Base-by-base conservation (phyloP, 768 basidiomycete genomes). In the Thelephora aurantiotincta region DNA sequence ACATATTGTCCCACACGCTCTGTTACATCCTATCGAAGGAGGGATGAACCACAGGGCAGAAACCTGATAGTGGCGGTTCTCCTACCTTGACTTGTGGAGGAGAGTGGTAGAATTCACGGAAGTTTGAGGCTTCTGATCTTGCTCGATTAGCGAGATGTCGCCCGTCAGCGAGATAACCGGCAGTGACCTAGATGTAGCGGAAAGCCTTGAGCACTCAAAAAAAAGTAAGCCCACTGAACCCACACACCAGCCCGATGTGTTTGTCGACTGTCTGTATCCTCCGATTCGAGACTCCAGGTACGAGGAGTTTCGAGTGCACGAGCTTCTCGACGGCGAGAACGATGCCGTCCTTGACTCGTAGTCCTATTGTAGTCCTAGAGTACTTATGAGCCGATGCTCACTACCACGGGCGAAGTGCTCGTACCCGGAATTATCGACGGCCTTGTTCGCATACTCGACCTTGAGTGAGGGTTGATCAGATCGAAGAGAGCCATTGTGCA, bases 361-460 rank as follows among this genome's bases (percentile, higher is more conserved):
- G 71, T 33, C 93, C 96, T 55, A 99, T 93, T n/a, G 84, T 91
- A 49, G 96, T 97, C 41, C 93, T 97, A 54, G 36, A 51, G 35
- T 30, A 47, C 34, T 43, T 20, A 18, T 13, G 46, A 46, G 19
- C 23, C 35, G n/a, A 34, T 23, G 38, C 6, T 0, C 13, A 34
- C 30, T 5, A 20, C 36, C 22, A 36, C 16, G 22, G 33, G 33
- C 20, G 44, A 41, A 35, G 35, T 1, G 57, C 74, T 51, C 26
- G 26, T 63, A 92, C 87, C 96, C 96, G 35, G 94, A 90, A 68
- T 96, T 94, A 68, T 99, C 96, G 52, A 98, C 96, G 11, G 96
- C 94, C 66, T 99, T 98, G 68, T 81, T 84, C 47, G 96, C 96
- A 58, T 98, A 98, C 68, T 98, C 94, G 63, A 98, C 85, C 91